Evolutionary conservation across 129 eudicot species (phyloP), one percentile per base, ranked within the genome.

Genomic region (Arctium minus): DNA sequence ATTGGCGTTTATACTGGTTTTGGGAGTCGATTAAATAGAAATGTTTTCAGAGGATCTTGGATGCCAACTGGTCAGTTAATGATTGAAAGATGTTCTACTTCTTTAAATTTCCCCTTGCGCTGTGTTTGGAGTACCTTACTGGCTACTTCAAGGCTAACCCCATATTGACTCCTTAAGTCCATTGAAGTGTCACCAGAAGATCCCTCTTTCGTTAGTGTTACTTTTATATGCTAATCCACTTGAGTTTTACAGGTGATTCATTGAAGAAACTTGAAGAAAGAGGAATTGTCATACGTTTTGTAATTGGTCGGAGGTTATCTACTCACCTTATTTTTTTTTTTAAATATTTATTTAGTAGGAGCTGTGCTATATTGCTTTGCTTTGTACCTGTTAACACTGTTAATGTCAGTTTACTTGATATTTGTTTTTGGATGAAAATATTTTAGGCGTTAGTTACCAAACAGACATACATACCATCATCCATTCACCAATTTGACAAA

Each of bases 1-100:
- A 89, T 96, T 82, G 98, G 99, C 27, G 90, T 96, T 80, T 96
- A 93, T 85, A 96, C 98, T 70, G 98, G 98, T 60, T 96, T 96
- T 70, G 98, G 99, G 1, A 89, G 96, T 82, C 97, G 88, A 30
- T 82, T 92, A 81, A 82, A 84, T 68, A 88, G 98, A 80, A 93
- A 91, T 81, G 81, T 82, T 56, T 88, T 96, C 64, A 90, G 99
- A 83, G 96, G 94, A 4, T 89, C 97, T 72, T 93, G 97, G 98
- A 91, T 92, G 94, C 97, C 98, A 67, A 91, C 70, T 86, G 97
- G 98, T 90, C 17, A 74, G 84, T 79, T 75, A 56, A 74, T 53
- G 78, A 31, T 48, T 67, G 46, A 48, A 40, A 37, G 9, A 81
- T n/a, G 30, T 73, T 73, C 15, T 62, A 8, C 30, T 39, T 44